Base-by-base conservation (phyloP, 345 rosid genomes). In the Pseudoturritis turrita region DNA sequence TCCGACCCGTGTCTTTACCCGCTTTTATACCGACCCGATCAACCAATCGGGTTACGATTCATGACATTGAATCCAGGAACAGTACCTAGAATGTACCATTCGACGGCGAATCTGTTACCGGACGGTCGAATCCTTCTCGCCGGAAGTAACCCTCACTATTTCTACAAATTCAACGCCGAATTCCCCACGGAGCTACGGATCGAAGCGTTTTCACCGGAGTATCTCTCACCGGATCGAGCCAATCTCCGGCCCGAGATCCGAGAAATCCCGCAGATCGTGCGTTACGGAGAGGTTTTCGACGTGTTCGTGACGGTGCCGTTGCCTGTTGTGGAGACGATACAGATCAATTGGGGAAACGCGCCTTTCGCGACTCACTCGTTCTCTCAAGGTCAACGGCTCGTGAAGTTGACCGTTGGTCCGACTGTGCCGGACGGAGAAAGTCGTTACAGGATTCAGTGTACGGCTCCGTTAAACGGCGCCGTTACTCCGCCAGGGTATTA, bases 401-500 rank as follows among this genome's bases (percentile, higher is more conserved):
- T 94, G 6, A 91, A 87, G 75, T 68, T 94, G 79, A 81, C 73
- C 2, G 90, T 88, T 47, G 51, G 78, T 9, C 85, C 92, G 10
- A 69, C 96, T 2, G 61, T 83, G 15, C 84, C 92, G 0, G 89
- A 71, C 41, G 77, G 63, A 4, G 53, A 3, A 7, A 85, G 88
- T 4, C 81, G 70, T 47, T 90, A 90, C 15, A 81, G 73, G 75
- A 81, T 93, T 10, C 79, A 73, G 10, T 90, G 94, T 55, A 87
- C 84, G 18, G 96, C 97, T 7, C 97, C 97, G 9, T 91, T 87
- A 0, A 85, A 63, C 49, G 84, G 88, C 4, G 89, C 83, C 54
- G 89, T 89, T 53, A 87, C 98, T 72, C 97, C 97, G 3, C 96
- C 96, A 1, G 89, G 95, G 7, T 94, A 91, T 65, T 94, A 94